Evolutionary conservation across 140 eudicot genomes (phyloP).

Genomic region (Anethum foeniculum): DNA sequence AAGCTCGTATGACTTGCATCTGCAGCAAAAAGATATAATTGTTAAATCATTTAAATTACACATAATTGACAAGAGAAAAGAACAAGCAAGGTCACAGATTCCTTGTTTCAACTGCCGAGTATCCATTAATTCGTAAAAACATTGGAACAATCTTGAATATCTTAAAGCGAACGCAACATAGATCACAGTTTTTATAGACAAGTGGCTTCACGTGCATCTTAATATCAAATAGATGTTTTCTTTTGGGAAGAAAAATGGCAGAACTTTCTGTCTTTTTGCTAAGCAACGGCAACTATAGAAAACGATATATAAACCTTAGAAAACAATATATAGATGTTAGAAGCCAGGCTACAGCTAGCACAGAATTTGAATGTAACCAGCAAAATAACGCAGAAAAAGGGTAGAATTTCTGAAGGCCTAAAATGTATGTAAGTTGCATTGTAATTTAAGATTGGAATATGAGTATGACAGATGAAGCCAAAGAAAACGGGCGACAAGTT

Average conservation of each 20-base stretch:
- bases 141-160: not conserved
- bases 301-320: not conserved
- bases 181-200: not conserved
- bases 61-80: not conserved
- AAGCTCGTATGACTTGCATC: not conserved
- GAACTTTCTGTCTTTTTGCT: not conserved
- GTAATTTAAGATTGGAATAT: not conserved
- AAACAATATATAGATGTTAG: not conserved
- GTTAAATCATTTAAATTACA: not conserved
- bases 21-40: not conserved
- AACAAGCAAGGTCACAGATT: too few relatives aligned
- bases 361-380: not conserved
- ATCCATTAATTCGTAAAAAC: not conserved
- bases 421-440: not conserved
- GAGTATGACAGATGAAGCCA: not conserved
- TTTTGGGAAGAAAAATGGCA: not conserved
- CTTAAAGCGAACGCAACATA: not conserved
- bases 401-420: not conserved
- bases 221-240: not conserved
- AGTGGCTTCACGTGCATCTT: not conserved
- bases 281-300: not conserved
- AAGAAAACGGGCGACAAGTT: slow-evolving; percentile 10
- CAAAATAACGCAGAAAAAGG: not conserved
- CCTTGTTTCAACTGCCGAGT: too few relatives aligned
- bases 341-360: not conserved